A percentile compares a stretch with the other conserved stretches of the same genome.
phyloP scores from a whole-genome alignment of 2,329 filamentous ascomycete genomes.

The Phoma sp. region DNA sequence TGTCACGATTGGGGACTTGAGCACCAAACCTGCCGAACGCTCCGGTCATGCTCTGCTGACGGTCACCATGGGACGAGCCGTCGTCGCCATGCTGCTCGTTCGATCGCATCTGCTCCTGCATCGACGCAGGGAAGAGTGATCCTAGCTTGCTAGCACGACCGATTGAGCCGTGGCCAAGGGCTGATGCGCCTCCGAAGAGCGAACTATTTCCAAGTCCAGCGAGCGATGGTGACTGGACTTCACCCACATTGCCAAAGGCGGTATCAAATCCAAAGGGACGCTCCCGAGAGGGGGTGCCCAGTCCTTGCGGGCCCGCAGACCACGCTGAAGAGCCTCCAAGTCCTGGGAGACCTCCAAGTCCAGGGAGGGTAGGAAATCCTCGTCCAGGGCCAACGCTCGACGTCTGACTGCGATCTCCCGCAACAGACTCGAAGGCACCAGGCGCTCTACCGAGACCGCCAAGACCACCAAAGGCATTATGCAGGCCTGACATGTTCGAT shows the following conservation, averaged over 20 bases:
- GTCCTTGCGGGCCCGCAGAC: slow-evolving; percentile 70
- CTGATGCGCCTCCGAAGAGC: slow-evolving; percentile 65
- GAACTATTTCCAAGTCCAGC: slow-evolving; percentile 67
- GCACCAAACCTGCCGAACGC: slow-evolving; percentile 68
- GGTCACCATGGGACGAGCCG: slow-evolving; percentile 44
- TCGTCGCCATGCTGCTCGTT: slow-evolving; percentile 64
- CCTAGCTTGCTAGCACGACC: slow-evolving; percentile 82
- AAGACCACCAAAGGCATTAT: slow-evolving; percentile 62
- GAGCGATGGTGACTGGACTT: slow-evolving; percentile 76
- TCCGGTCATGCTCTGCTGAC: slow-evolving; percentile 60
- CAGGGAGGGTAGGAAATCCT: slow-evolving; percentile 68
- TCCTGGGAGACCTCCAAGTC: slow-evolving; percentile 62
- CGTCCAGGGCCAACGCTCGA: slow-evolving; percentile 81
- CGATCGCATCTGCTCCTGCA: slow-evolving; percentile 88
- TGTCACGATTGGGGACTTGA: slow-evolving; percentile 45
- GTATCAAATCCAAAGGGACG: slow-evolving; percentile 58
- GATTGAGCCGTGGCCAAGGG: slow-evolving; percentile 65
- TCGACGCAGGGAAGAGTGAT: slow-evolving; percentile 83
- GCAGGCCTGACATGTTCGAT: slow-evolving; percentile 50
- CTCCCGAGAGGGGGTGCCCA: slow-evolving; percentile 74
- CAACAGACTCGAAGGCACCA: slow-evolving; percentile 61
- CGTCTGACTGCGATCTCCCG: slow-evolving; percentile 89
- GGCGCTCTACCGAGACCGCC: slow-evolving; percentile 55
- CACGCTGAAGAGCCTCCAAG: slow-evolving; percentile 67
- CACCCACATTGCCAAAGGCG: slow-evolving; percentile 76